Evolutionary conservation across 441 rosid species (phyloP).

Genomic region (Cnidoscolus chayamansa): DNA sequence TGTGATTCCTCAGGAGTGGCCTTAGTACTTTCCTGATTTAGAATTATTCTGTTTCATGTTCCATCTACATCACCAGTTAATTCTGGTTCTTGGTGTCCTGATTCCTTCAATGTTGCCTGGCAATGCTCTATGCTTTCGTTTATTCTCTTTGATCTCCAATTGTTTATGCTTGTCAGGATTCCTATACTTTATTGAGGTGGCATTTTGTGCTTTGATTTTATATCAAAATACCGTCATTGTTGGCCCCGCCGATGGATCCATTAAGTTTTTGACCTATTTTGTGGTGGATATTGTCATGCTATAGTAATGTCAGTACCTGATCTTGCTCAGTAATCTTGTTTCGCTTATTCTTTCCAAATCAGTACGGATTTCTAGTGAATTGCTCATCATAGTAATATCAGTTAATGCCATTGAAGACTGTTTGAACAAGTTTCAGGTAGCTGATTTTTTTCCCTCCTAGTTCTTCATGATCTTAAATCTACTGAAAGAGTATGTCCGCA

Average conservation of each 20-base stretch:
- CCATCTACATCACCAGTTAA: not conserved
- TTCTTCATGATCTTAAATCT: not conserved
- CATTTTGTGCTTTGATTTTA: not conserved
- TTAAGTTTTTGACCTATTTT: not conserved
- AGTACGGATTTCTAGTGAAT: not conserved
- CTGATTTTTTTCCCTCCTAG: not conserved
- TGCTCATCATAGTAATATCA: not conserved
- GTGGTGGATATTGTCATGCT: not conserved
- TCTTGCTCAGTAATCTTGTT: not conserved
- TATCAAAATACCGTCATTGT: not conserved
- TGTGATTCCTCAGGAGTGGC: not conserved
- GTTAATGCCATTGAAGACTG: not conserved
- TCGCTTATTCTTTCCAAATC: not conserved
- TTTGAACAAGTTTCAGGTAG: not conserved
- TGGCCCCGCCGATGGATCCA: not conserved
- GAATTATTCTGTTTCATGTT: not conserved
- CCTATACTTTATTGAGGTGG: not conserved
- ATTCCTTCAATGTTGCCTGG: not conserved
- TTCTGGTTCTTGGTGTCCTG: not conserved
- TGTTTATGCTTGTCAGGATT: not conserved
- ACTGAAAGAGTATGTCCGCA: not conserved
- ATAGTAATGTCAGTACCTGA: not conserved
- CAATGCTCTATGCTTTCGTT: not conserved
- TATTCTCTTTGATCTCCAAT: not conserved
- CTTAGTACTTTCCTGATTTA: no score